These are phyloP conservation scores for Tuber brumale DNA, from an alignment of 495 filamentous ascomycete species.

Conservation along the genomic window DNA sequence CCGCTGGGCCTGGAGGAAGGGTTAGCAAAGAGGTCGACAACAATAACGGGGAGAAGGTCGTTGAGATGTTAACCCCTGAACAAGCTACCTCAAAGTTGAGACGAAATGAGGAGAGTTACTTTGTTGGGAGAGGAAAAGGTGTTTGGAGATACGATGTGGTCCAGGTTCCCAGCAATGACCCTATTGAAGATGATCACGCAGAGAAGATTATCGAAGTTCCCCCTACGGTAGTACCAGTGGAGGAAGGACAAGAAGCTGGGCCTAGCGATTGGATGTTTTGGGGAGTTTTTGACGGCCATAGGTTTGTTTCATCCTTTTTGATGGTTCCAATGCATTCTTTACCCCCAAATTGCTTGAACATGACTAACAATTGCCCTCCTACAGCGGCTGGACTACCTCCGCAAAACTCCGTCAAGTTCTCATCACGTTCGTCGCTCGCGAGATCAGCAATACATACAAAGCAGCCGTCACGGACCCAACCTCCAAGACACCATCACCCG, in stretches of 20 bases:
- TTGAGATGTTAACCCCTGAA: conserved; percentile 94
- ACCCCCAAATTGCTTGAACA: not conserved
- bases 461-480: conserved; percentile 58
- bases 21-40: conserved; percentile 76
- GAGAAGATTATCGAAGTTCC: conserved; percentile 94
- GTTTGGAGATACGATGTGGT: conserved; percentile 94
- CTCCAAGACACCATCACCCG: conserved; percentile 57
- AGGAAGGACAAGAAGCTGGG: conserved; percentile 47
- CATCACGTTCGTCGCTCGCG: conserved; percentile 84
- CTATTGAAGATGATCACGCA: conserved; percentile 95
- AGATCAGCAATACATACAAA: conserved; percentile 91
- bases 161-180: conserved; percentile 90
- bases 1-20: conserved; percentile 61
- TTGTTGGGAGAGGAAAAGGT: conserved; percentile 81
- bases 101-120: conserved; percentile 80
- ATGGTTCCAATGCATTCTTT: conserved; percentile 1
- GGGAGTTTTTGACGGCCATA: conserved; percentile 97
- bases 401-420: conserved; percentile 89
- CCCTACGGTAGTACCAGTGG: conserved; percentile 48
- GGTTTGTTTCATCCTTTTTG: conserved; percentile 50
- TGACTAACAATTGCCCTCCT: conserved; percentile 14
- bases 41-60: conserved; percentile 67
- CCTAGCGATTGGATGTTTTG: conserved; percentile 98
- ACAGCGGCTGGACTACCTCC: conserved; percentile 92
- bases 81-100: conserved; percentile 86